Percentiles rank a stretch among this genome's conserved stretches.
Conservation (phyloP, 257 asterid species). For the Solanum bulbocastanum region DNA sequence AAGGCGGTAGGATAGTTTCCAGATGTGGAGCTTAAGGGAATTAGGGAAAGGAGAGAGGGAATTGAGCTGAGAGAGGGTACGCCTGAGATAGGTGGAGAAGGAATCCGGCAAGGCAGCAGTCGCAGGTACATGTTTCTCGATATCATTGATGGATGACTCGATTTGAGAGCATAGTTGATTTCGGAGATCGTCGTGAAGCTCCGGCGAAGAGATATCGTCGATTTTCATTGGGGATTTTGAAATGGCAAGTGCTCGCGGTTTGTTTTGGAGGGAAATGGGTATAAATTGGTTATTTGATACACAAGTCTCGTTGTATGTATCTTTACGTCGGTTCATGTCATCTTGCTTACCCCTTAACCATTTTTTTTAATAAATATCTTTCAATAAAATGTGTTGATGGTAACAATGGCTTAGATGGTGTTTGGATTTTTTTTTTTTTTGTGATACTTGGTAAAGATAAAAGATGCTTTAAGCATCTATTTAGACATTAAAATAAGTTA, state of each 20-base stretch:
- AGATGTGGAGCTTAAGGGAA: conserved; percentile 49
- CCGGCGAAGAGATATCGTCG: conserved; percentile 64
- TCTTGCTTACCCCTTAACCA: neutral
- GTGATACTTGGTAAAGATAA: neutral
- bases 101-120: conserved; percentile 52
- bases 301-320: neutral
- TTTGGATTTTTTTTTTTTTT: neutral
- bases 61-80: conserved; percentile 33
- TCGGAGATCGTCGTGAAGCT: conserved; percentile 31
- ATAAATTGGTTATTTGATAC: neutral
- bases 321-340: neutral
- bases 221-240: conserved; percentile 38
- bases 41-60: conserved; percentile 64
- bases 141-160: conserved; percentile 50
- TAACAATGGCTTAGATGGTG: neutral
- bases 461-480: no score
- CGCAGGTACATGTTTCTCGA: conserved; percentile 43
- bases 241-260: neutral
- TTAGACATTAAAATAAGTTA: no score
- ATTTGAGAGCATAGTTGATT: conserved; percentile 39
- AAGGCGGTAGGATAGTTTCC: conserved; percentile 94
- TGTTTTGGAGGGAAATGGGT: conserved; percentile 41
- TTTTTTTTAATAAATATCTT: neutral
- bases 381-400: neutral
- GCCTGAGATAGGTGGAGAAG: conserved; percentile 48